These are phyloP conservation scores for Oleoguttula mirabilis DNA, from an alignment of 495 filamentous ascomycete genomes.

Conservation along the genomic window DNA sequence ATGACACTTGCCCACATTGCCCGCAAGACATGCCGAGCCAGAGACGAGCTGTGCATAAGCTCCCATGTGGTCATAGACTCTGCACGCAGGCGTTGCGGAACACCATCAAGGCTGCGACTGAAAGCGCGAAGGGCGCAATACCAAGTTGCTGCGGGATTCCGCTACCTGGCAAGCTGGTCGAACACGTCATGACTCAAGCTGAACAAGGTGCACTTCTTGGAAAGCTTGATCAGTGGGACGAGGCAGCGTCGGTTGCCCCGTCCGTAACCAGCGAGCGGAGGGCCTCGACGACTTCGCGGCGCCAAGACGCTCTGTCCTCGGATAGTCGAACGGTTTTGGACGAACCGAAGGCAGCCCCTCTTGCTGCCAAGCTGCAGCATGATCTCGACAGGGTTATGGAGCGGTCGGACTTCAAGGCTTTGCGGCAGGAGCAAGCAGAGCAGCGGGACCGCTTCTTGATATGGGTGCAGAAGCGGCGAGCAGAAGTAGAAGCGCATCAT, in stretches of 20 bases:
- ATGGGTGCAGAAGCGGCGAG: conserved; percentile 43
- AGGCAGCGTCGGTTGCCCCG: conserved; percentile 38
- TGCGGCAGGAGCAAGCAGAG: conserved; percentile 42
- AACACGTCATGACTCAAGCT: conserved; percentile 37
- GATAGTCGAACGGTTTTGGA: conserved; percentile 10
- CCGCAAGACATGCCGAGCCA: conserved; percentile 7
- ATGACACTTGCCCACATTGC: conserved; percentile 16
- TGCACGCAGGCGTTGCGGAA: conserved; percentile 17
- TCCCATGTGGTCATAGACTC: conserved; percentile 20
- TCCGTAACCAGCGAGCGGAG: conserved; percentile 27
- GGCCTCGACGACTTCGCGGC: neutral
- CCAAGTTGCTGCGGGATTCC: conserved; percentile 47
- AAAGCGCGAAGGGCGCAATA: conserved; percentile 43
- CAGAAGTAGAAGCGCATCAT: conserved; percentile 42
- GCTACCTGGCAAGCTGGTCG: conserved; percentile 39
- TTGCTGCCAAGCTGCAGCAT: conserved; percentile 20
- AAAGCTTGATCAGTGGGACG: conserved; percentile 43
- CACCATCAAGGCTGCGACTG: conserved; percentile 19
- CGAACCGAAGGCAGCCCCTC: conserved; percentile 12
- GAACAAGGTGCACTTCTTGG: conserved; percentile 43
- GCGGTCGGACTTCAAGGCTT: conserved; percentile 35
- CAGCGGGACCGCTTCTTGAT: conserved; percentile 47
- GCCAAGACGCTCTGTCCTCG: neutral
- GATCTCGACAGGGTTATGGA: conserved; percentile 31
- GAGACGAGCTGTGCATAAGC: conserved; percentile 10